These are phyloP conservation scores for Annulohypoxylon maeteangense DNA, from an alignment of 495 filamentous ascomycete genomes.

Conservation along the genomic window DNA sequence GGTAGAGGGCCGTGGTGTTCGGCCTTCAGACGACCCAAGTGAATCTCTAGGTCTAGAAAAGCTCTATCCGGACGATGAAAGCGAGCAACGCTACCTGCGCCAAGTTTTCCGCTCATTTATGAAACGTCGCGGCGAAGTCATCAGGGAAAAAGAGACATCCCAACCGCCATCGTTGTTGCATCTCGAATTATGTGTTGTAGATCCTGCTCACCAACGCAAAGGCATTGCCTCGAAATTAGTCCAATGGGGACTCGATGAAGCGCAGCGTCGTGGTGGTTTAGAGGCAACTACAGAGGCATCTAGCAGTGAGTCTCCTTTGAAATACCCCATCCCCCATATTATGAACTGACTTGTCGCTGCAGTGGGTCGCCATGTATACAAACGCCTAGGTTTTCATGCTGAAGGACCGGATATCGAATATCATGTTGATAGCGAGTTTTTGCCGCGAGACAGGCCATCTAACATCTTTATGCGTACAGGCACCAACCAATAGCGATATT, in stretches of 20 bases:
- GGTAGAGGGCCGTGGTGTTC: conserved; percentile 52
- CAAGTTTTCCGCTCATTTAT: conserved; percentile 49
- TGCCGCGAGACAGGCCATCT: conserved; percentile 41
- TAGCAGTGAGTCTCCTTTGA: conserved; percentile 34
- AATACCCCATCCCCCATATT: neutral
- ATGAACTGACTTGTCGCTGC: neutral
- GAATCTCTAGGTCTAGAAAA: conserved; percentile 41
- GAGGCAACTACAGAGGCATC: conserved; percentile 56
- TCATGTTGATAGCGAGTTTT: conserved; percentile 52
- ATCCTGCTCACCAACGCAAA: conserved; percentile 53
- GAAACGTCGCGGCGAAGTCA: conserved; percentile 46
- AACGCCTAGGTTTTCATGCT: conserved; percentile 51
- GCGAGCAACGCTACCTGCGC: conserved; percentile 51
- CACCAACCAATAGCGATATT: neutral
- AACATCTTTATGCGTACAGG: conserved; percentile 55
- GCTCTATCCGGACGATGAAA: conserved; percentile 51
- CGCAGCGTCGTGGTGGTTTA: conserved; percentile 50
- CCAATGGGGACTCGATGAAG: conserved; percentile 56
- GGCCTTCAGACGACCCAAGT: conserved; percentile 40
- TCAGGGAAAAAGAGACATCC: conserved; percentile 42
- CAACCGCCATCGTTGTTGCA: conserved; percentile 51
- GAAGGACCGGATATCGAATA: conserved; percentile 49
- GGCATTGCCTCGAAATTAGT: conserved; percentile 54
- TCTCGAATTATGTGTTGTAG: conserved; percentile 54
- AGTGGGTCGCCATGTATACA: conserved; percentile 57